Base-by-base conservation (phyloP, 2,329 filamentous ascomycete genomes). In the Amesomyces nigricolor region DNA sequence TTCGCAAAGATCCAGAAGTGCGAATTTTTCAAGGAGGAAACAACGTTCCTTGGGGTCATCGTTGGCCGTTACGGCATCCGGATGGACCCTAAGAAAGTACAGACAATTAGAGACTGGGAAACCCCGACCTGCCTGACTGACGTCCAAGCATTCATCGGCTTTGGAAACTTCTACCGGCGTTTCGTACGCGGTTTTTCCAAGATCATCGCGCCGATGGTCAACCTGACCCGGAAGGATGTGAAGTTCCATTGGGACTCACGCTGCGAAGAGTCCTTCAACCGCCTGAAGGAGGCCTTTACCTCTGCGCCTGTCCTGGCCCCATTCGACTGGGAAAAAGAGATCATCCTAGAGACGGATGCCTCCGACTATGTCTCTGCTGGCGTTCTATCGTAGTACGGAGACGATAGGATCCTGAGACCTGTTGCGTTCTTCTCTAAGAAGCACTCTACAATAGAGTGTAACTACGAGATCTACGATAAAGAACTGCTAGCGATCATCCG, bases 111-210 rank as follows among this genome's bases (percentile, higher is more conserved):
- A 4, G 8, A n/a, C 1, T 44, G 8, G 39, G 0, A 30, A 14
- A 2, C 14, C 5, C 46, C 39, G 1, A 49, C 16, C 1, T 47
- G 26, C 3, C 16, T n/a, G 11, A 30, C 4, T 2, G 10, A 54
- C 11, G 26, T 49, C 16, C 16, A 53, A 37, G 19, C 22, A 0
- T 51, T 56, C 32, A 11, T 56, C 2, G 26, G 53, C 19, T 51
- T 56, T 16, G 48, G 14, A 2, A 56, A 56, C 11, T 56, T 56
- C 26, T 56, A 56, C 16, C 11, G 29, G 5, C 11, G 47, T 2
- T 56, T 56, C 17, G 47, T 56, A 19, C 1, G 2, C 3, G 8
- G 47, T 6, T 51, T 56, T 5, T 32, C 32, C 1, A 32, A 35
- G 1, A 30, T 43, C 2, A 37, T 32, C 5, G 35, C 9, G 5